A percentile compares a stretch with the other conserved stretches of the same genome.
Conservation (phyloP, 805 yeast genomes). For the Starmerella khaoyaiensis region DNA sequence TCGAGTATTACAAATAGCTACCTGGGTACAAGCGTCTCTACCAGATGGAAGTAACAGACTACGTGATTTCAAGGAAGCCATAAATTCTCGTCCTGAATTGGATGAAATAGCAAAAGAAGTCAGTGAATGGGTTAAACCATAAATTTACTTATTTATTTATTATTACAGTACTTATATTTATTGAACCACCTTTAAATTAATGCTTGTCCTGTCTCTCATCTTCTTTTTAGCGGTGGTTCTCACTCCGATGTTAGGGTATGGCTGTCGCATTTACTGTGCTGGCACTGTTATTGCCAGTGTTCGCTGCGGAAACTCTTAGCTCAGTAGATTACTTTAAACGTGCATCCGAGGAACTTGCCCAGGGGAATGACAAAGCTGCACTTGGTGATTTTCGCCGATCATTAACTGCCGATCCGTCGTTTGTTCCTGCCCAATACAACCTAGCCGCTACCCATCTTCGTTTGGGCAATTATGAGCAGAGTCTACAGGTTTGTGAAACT, state of each 20-base stretch:
- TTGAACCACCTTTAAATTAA: too few relatives aligned
- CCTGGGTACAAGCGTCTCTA: slow-evolving; percentile 57
- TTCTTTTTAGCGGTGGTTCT: too few relatives aligned
- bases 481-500: slow-evolving; percentile 17
- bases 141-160: too few relatives aligned
- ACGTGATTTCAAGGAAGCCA: slow-evolving; percentile 83
- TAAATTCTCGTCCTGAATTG: slow-evolving; percentile 31
- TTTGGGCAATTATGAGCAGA: slow-evolving; percentile 24
- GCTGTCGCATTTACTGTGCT: too few relatives aligned
- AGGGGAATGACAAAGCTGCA: slow-evolving; percentile 28
- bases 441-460: slow-evolving; percentile 26
- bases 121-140: slow-evolving; percentile 18
- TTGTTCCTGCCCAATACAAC: slow-evolving; percentile 28
- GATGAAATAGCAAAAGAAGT: slow-evolving; percentile 20
- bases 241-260: too few relatives aligned
- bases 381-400: slow-evolving; percentile 27
- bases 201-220: too few relatives aligned
- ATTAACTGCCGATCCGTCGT: slow-evolving; percentile 27
- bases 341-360: slow-evolving; percentile 28
- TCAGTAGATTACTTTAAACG: slow-evolving; percentile 28
- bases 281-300: too few relatives aligned
- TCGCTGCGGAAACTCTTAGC: slow-evolving; percentile 1
- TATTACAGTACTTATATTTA: too few relatives aligned
- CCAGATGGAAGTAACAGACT: slow-evolving; percentile 89
- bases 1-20: slow-evolving; percentile 62